Evolutionary conservation across 2,329 filamentous ascomycete species (phyloP), one percentile per base, ranked within the genome.

Genomic region (Stromatinia cepivora): DNA sequence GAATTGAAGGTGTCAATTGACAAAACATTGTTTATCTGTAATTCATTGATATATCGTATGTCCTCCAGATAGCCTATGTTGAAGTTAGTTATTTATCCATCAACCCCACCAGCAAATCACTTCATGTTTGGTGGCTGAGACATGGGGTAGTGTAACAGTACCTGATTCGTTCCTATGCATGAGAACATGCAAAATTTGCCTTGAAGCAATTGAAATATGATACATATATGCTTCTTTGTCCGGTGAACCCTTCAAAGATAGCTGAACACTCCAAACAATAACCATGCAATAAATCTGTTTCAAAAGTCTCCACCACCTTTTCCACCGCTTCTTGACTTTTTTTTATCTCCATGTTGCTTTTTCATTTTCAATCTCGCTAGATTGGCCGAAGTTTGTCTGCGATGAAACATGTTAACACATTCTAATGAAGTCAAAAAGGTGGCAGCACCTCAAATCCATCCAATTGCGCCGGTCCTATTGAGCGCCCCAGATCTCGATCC

Each of bases 301-400:
- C 42, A 69, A 25, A 48, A 64, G 10, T 64, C 48, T n/a, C 45
- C 36, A 17, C 59, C 45, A 31, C 62, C 36, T 31, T 66, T 61
- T 25, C 69, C 69, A 4, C 48, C 54, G n/a, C 69, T 73, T 66
- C 76, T 71, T 15, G 73, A 70, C 22, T 67, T 71, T 67, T 79
- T 79, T 63, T 79, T 79, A 36, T 76, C 74, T 22, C 75, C 70
- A 22, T 78, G 77, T 65, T 74, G 68, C 71, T 79, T 79, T 69
- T 79, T 79, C 46, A 71, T 72, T 28, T 67, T 74, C 8, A 79
- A 53, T 53, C 78, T 71, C n/a, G 69, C 68, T 10, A 67, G 39
- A 66, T 78, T 79, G n/a, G 76, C 76, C 5, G 72, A 56, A 39
- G 76, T 75, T 66, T 77, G 73, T 70, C 77, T 79, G 61, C 20